phyloP scores from a whole-genome alignment of 2,329 filamentous ascomycete genomes.

The Leptographium radiaticola region DNA sequence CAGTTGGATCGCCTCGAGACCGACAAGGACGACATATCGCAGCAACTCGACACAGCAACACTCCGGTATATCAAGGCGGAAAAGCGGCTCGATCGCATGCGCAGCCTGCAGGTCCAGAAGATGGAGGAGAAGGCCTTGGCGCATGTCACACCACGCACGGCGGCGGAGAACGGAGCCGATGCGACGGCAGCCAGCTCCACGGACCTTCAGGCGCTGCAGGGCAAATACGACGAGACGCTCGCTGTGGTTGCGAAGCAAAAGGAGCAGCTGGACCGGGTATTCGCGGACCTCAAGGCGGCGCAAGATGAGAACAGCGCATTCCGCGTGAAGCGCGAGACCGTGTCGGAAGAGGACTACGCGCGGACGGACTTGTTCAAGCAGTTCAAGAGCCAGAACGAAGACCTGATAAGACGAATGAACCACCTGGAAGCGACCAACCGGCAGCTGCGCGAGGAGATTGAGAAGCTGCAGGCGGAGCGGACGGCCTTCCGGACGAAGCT shows the following conservation, averaged over 20 bases:
- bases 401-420: conserved; percentile 84
- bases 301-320: conserved; percentile 69
- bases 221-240: conserved; percentile 63
- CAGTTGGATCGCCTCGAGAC: conserved; percentile 62
- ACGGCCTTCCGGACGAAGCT: conserved; percentile 69
- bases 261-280: conserved; percentile 69
- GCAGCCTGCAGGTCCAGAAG: conserved; percentile 81
- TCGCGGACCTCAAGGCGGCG: conserved; percentile 61
- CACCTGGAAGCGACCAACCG: conserved; percentile 81
- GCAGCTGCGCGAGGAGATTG: conserved; percentile 69
- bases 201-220: conserved; percentile 53
- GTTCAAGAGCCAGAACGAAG: conserved; percentile 80
- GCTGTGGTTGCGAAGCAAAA: conserved; percentile 73
- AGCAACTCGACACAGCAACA: conserved; percentile 78
- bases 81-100: conserved; percentile 80
- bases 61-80: conserved; percentile 90
- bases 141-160: conserved; percentile 40
- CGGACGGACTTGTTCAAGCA: conserved; percentile 89
- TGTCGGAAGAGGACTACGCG: conserved; percentile 87
- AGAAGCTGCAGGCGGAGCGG: conserved; percentile 74
- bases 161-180: conserved; percentile 39
- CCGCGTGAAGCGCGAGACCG: conserved; percentile 51
- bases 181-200: conserved; percentile 35
- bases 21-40: conserved; percentile 75
- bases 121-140: conserved; percentile 79